A percentile compares a stretch with the other conserved stretches of the same genome.
Conservation (phyloP, 352 stramenopile genomes). For the Pythium scleroteichum region DNA sequence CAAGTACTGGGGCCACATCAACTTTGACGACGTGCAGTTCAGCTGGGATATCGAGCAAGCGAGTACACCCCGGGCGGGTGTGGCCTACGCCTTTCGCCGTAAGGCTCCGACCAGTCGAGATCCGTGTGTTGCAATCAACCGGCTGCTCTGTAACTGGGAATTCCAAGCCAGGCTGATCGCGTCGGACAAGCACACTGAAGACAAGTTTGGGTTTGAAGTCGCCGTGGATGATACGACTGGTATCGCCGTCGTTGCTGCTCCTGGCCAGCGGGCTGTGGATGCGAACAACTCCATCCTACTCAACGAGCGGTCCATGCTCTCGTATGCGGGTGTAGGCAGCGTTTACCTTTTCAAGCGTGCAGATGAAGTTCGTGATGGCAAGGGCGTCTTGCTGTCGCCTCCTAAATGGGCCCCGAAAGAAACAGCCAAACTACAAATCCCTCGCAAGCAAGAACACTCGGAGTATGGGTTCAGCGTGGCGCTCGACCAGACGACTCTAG, state of each 20-base stretch:
- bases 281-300: constrained; percentile 79
- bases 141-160: constrained; percentile 80
- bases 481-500: constrained; percentile 54
- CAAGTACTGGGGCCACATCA: constrained; percentile 94
- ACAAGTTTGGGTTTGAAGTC: constrained; percentile 87
- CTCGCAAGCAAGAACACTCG: constrained; percentile 57
- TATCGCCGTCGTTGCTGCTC: constrained; percentile 78
- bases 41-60: constrained; percentile 84
- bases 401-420: constrained; percentile 75
- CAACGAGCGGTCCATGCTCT: constrained; percentile 26
- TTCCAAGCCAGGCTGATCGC: constrained; percentile 86
- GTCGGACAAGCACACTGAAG: constrained; percentile 88
- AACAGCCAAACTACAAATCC: constrained; percentile 75
- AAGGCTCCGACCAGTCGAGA: constrained; percentile 54
- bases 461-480: constrained; percentile 57
- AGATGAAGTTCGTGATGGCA: constrained; percentile 68
- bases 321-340: constrained; percentile 52
- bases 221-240: constrained; percentile 82
- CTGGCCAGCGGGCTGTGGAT: constrained; percentile 71
- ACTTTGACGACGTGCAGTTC: constrained; percentile 95
- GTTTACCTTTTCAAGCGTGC: constrained; percentile 69
- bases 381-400: constrained; percentile 56
- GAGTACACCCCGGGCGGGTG: constrained; percentile 63
- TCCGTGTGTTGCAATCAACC: constrained; percentile 66
- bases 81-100: constrained; percentile 79